Percentiles rank a stretch among this genome's conserved stretches.
Evolutionary conservation across 2,329 filamentous ascomycete species (phyloP).

Genomic region (Hypoxylon sp.): DNA sequence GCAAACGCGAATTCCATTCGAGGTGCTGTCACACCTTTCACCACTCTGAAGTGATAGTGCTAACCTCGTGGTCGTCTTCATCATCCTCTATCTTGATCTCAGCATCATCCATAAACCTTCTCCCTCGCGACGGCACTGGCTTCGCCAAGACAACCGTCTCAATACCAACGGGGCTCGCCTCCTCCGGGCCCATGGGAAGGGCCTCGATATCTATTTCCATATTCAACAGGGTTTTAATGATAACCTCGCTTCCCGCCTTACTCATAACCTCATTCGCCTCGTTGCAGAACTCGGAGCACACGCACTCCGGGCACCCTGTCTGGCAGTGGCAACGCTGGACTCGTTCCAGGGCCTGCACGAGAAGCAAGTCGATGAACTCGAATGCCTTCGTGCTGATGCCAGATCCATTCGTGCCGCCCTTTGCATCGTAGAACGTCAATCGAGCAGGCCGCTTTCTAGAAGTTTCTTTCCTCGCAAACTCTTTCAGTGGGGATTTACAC

Average conservation of each 20-base stretch:
- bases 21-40: too few relatives aligned
- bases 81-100: conserved; percentile 50
- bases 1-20: not conserved
- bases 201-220: conserved; percentile 84
- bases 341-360: conserved; percentile 81
- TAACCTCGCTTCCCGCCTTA: conserved; percentile 87
- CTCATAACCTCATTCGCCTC: conserved; percentile 93
- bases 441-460: conserved; percentile 86
- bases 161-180: conserved; percentile 76
- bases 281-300: conserved; percentile 86
- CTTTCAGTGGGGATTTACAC: conserved; percentile 90
- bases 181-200: conserved; percentile 88
- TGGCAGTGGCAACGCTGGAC: conserved; percentile 83
- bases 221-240: conserved; percentile 82
- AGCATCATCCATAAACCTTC: conserved; percentile 45
- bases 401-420: conserved; percentile 85
- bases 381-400: conserved; percentile 95
- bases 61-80: conserved; percentile 26
- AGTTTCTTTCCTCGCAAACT: conserved; percentile 80
- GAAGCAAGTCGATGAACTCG: conserved; percentile 86
- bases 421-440: conserved; percentile 94
- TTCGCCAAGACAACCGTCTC: conserved; percentile 86
- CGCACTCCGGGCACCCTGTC: conserved; percentile 90
- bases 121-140: conserved; percentile 68
- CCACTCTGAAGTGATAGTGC: too few relatives aligned